These are phyloP conservation scores for Neurospora sp. DNA, from an alignment of 495 filamentous ascomycete genomes.

Conservation along the genomic window DNA sequence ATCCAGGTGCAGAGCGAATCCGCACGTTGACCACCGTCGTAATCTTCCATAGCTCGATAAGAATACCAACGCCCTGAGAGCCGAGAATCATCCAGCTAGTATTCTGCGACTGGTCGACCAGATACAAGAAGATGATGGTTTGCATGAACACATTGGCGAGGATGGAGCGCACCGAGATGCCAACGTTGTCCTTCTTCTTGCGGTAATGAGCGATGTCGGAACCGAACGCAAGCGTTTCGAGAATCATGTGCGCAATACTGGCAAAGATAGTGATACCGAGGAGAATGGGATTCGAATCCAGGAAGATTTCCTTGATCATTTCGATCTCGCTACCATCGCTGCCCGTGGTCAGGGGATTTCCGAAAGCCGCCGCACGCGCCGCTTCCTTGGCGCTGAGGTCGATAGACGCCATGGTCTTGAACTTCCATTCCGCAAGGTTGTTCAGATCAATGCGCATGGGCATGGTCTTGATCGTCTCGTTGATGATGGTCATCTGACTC, in stretches of 20 bases:
- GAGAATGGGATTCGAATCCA: constrained; percentile 91
- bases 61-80: constrained; percentile 83
- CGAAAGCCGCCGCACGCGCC: constrained; percentile 55
- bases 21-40: constrained; percentile 95
- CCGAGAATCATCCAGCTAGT: constrained; percentile 99
- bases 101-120: constrained; percentile 95
- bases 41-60: constrained; percentile 96
- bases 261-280: constrained; percentile 76
- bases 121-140: constrained; percentile 87
- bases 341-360: constrained; percentile 50
- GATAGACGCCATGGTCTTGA: constrained; percentile 69
- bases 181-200: constrained; percentile 98
- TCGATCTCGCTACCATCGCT: constrained; percentile 66
- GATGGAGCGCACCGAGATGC: constrained; percentile 90
- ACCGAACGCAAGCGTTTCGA: constrained; percentile 94
- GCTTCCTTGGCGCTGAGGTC: constrained; percentile 81
- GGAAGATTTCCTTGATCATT: constrained; percentile 85
- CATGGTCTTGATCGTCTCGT: constrained; percentile 76
- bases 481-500: constrained; percentile 82
- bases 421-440: constrained; percentile 85
- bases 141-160: constrained; percentile 99
- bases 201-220: constrained; percentile 96
- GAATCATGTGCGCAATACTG: constrained; percentile 83
- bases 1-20: constrained; percentile 57
- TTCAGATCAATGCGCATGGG: constrained; percentile 78